Evolutionary conservation across 331 rosid species (phyloP), one percentile per base, ranked within the genome.

Genomic region (Acacia pycnantha): DNA sequence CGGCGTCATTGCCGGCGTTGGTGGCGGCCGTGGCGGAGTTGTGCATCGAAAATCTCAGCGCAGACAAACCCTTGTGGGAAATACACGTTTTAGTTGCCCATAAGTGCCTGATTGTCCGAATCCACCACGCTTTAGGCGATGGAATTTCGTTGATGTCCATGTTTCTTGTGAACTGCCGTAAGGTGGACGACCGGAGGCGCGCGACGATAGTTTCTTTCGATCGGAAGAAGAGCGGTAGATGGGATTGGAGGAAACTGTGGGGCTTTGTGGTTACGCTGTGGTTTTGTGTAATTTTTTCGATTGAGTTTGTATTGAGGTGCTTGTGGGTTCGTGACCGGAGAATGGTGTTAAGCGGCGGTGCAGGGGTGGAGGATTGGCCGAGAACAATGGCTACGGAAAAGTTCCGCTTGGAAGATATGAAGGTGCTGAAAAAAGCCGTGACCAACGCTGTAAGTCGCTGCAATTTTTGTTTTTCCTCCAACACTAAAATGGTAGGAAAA

Each of bases 311-410:
- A 16, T 13, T 89, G n/a, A 84, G 90, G 73, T 14, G 81, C 48
- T 44, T 90, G 31, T 95, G 93, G 89, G 67, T 90, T 79, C 79
- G 90, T 59, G 98, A 95, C 80, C 81, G 74, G 64, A 84, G 84
- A 77, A 84, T 93, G 29, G 68, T 77, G 65, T 77, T 95, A 3
- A 68, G 79, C 5, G 98, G 98, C 0, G 98, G 98, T 56, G 81
- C 77, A 2, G 97, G 97, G 24, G 95, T 91, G 80, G 96, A 95
- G 86, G 90, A 88, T 10, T 95, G 97, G 98, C 98, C 97, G 19
- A 88, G 98, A 77, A 88, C 87, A 80, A 80, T 95, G 7, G 96
- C 87, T 13, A 91, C 97, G 5, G 97, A 98, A 3, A 37, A 88
- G 70, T 88, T 95, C 67, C 46, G 79, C 44, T 33, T 95, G 76